phyloP scores from a whole-genome alignment of 257 asterid genomes.

The Jacaranda copaia region DNA sequence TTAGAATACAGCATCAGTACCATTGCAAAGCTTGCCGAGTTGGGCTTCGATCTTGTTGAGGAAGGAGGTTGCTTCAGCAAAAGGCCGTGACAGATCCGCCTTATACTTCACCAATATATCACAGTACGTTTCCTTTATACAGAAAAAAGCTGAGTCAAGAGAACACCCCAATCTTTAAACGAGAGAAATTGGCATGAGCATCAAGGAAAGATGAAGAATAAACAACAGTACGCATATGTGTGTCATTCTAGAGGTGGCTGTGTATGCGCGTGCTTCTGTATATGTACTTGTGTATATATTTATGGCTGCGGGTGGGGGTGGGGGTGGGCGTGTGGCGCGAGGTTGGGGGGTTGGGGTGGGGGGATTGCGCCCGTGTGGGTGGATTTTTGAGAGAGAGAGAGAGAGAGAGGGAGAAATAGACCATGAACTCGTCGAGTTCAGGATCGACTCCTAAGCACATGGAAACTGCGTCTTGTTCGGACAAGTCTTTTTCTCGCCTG shows the following conservation, averaged over 20 bases:
- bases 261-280: background rate
- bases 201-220: conserved; percentile 12
- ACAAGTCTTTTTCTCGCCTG: conserved; percentile 47
- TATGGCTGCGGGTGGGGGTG: background rate
- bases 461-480: conserved; percentile 36
- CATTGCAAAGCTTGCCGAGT: conserved; percentile 69
- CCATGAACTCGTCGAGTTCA: conserved; percentile 77
- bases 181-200: background rate
- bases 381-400: background rate
- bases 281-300: background rate
- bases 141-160: background rate
- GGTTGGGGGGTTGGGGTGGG: background rate
- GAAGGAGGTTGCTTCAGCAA: conserved; percentile 84
- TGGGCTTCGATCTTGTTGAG: conserved; percentile 73
- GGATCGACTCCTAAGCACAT: conserved; percentile 54
- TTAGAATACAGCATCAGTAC: conserved; percentile 35
- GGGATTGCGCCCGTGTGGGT: background rate
- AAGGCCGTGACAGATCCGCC: conserved; percentile 79
- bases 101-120: conserved; percentile 73
- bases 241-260: too few species aligned
- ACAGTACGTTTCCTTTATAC: conserved; percentile 69
- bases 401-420: conserved; percentile 40
- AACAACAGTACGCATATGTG: too few species aligned
- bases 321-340: background rate
- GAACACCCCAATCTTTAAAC: background rate